These are phyloP conservation scores for Vaucheria bursata DNA, from an alignment of 352 stramenopile species.

Conservation along the genomic window DNA sequence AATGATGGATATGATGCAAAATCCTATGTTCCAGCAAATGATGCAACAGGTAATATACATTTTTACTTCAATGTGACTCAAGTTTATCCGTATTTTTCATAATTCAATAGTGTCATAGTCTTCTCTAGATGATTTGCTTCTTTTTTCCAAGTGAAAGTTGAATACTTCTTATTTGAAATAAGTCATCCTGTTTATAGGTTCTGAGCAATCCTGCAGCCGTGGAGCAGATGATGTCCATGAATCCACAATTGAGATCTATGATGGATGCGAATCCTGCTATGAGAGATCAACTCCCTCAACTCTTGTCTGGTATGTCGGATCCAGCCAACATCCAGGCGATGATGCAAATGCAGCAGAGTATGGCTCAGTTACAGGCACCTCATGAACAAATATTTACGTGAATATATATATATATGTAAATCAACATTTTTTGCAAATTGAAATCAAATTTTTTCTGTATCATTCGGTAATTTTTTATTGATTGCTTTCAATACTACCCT, in stretches of 20 bases:
- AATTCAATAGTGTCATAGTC: slow-evolving; percentile 11
- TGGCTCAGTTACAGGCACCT: slow-evolving; percentile 69
- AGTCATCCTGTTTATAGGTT: too few species aligned
- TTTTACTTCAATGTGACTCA: too few species aligned
- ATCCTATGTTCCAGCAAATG: slow-evolving; percentile 68
- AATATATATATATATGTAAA: slow-evolving; percentile 9
- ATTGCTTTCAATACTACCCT: not conserved
- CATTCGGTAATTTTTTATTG: not conserved
- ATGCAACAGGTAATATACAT: slow-evolving; percentile 71
- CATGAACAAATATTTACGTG: slow-evolving; percentile 62
- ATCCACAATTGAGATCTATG: slow-evolving; percentile 74
- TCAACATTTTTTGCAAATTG: too few species aligned
- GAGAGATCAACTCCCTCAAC: slow-evolving; percentile 32
- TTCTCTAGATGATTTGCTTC: not conserved
- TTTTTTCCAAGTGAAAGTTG: slow-evolving; percentile 35
- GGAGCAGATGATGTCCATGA: slow-evolving; percentile 66
- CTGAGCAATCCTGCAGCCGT: slow-evolving; percentile 69
- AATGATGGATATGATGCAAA: slow-evolving; percentile 67
- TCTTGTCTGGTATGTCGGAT: slow-evolving; percentile 61
- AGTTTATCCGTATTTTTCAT: slow-evolving; percentile 64
- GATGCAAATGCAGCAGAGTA: slow-evolving; percentile 75
- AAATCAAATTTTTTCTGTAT: too few species aligned
- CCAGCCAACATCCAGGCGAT: slow-evolving; percentile 77
- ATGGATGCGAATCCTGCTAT: slow-evolving; percentile 54
- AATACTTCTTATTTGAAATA: too few species aligned